A percentile compares a stretch with the other conserved stretches of the same genome.
These are phyloP conservation scores for Pythium monospermum DNA, from an alignment of 352 stramenopile species.

Conservation along the genomic window DNA sequence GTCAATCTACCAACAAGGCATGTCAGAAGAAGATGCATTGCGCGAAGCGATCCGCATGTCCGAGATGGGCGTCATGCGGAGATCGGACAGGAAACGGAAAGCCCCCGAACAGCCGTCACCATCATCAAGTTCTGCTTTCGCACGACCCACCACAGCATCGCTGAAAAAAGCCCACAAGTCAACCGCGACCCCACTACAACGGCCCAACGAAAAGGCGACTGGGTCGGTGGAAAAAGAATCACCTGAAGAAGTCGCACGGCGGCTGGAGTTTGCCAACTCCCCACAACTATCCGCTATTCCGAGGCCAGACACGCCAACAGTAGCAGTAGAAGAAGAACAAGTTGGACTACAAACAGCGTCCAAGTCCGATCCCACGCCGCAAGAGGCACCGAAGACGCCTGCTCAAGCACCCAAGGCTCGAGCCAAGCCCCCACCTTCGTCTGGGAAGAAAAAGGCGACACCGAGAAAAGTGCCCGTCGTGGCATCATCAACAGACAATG, in stretches of 20 bases:
- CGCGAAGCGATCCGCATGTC: slow-evolving; percentile 65
- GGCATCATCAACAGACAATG: neutral
- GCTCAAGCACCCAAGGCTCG: slow-evolving; percentile 1
- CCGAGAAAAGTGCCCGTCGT: neutral
- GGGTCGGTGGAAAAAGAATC: neutral
- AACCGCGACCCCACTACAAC: neutral
- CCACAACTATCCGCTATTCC: neutral
- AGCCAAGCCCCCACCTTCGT: neutral
- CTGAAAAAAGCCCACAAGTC: slow-evolving; percentile 1
- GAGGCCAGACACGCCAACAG: neutral
- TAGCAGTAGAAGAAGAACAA: too few species aligned
- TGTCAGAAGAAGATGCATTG: slow-evolving; percentile 70
- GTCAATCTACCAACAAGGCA: slow-evolving; percentile 62
- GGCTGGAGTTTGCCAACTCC: slow-evolving; percentile 15
- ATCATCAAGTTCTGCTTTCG: too few species aligned
- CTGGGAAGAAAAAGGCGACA: slow-evolving; percentile 8
- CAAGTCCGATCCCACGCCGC: neutral
- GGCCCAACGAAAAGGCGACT: neutral
- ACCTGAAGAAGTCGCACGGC: slow-evolving; percentile 18
- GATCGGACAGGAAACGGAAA: slow-evolving; percentile 24
- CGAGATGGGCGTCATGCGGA: slow-evolving; percentile 19
- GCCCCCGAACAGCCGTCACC: too few species aligned
- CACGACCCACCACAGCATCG: neutral
- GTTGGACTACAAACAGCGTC: too few species aligned
- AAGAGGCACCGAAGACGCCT: neutral